A percentile compares a stretch with the other conserved stretches of the same genome.
Conservation (phyloP, 1,284 basidiomycete genomes). For the Papiliotrema flavescens region DNA sequence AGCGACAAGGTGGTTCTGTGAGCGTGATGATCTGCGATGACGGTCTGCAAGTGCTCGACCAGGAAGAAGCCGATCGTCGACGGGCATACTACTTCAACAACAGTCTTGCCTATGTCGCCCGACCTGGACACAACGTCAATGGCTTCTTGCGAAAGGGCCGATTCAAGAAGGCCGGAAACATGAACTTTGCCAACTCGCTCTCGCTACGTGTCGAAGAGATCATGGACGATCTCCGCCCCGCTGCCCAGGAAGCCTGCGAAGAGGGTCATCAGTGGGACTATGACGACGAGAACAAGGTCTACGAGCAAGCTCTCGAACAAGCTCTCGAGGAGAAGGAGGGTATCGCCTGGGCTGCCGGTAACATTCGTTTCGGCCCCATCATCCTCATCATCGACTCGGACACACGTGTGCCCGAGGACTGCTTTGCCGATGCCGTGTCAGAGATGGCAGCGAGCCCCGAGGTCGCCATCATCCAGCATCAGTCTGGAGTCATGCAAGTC, state of each 20-base stretch:
- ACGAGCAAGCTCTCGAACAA: constrained; percentile 34
- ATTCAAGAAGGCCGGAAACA: constrained; percentile 90
- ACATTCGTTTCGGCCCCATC: constrained; percentile 51
- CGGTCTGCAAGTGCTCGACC: constrained; percentile 61
- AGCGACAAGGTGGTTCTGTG: constrained; percentile 56
- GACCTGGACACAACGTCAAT: constrained; percentile 64
- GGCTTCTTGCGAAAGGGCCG: constrained; percentile 79
- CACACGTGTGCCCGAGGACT: constrained; percentile 82
- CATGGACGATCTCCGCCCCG: constrained; percentile 54
- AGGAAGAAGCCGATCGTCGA: constrained; percentile 62
- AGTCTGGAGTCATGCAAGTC: constrained; percentile 65
- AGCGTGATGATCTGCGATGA: constrained; percentile 54
- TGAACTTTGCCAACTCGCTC: constrained; percentile 75
- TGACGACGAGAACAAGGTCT: constrained; percentile 33
- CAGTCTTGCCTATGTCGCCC: constrained; percentile 76
- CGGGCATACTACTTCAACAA: constrained; percentile 73
- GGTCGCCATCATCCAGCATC: constrained; percentile 64
- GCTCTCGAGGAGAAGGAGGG: constrained; percentile 58
- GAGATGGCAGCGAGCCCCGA: constrained; percentile 73
- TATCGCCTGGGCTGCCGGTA: constrained; percentile 47
- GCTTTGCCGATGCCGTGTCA: constrained; percentile 75
- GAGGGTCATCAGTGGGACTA: constrained; percentile 28
- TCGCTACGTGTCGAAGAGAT: constrained; percentile 71
- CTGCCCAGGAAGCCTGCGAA: constrained; percentile 25
- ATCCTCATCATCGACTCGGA: constrained; percentile 74